These are phyloP conservation scores for Camellia sinensis DNA, from an alignment of 148 eudicot species.

Conservation along the genomic window DNA sequence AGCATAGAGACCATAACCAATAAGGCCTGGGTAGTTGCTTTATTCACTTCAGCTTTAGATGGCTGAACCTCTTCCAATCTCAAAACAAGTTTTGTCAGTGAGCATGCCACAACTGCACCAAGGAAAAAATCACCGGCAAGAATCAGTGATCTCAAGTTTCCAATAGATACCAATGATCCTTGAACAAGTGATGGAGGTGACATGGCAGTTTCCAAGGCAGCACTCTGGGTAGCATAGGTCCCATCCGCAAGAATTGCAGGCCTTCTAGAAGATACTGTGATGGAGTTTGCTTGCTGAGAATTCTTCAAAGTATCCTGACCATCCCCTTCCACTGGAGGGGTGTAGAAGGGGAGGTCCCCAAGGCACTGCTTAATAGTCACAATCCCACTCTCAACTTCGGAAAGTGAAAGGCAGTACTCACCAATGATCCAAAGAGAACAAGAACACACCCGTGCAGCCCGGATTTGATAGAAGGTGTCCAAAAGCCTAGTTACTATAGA, in stretches of 20 bases:
- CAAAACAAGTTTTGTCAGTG: conserved; percentile 72
- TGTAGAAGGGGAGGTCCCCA: conserved; percentile 87
- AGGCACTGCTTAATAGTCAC: conserved; percentile 85
- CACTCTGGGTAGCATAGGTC: conserved; percentile 96
- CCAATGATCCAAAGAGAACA: conserved; percentile 97
- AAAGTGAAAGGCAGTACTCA: conserved; percentile 82
- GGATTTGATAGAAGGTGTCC: conserved; percentile 92
- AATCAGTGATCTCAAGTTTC: conserved; percentile 80
- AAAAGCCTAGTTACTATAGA: conserved; percentile 83
- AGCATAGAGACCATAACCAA: conserved; percentile 78
- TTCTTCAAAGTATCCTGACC: conserved; percentile 59
- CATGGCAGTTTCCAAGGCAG: conserved; percentile 82
- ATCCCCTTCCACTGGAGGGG: conserved; percentile 71
- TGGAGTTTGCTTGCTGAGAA: conserved; percentile 57
- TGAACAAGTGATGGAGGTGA: conserved; percentile 71
- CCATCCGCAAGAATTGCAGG: conserved; percentile 97
- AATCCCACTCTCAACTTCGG: conserved; percentile 90
- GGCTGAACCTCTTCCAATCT: conserved; percentile 94
- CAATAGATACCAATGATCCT: conserved; percentile 64
- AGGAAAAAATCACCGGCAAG: conserved; percentile 90
- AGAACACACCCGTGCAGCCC: conserved; percentile 85
- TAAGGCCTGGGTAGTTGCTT: conserved; percentile 52
- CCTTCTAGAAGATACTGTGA: conserved; percentile 74
- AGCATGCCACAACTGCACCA: conserved; percentile 86
- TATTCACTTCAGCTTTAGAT: conserved; percentile 80